These are phyloP conservation scores for Stygiomarasmius scandens DNA, from an alignment of 1,284 basidiomycete species.

Conservation along the genomic window DNA sequence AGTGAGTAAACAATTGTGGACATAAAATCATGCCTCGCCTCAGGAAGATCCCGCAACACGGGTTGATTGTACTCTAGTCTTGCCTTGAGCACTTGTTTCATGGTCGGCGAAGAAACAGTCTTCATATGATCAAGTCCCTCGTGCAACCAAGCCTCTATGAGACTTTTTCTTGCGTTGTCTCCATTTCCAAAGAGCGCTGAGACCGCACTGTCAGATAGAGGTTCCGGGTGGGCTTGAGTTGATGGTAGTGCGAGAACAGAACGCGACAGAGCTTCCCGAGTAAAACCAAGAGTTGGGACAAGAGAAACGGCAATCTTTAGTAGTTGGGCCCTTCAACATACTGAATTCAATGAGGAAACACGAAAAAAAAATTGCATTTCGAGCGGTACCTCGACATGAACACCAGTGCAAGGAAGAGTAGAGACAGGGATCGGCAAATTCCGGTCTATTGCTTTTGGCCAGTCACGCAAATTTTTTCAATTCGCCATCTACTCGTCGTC, in stretches of 20 bases:
- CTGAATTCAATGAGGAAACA: slow-evolving; percentile 4
- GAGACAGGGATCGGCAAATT: background rate
- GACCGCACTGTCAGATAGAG: slow-evolving; percentile 71
- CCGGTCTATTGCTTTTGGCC: background rate
- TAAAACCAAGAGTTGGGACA: slow-evolving; percentile 68
- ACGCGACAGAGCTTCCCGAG: slow-evolving; percentile 65
- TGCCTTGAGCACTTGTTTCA: slow-evolving; percentile 52
- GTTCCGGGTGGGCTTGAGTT: slow-evolving; percentile 44
- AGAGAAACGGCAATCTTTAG: slow-evolving; percentile 65
- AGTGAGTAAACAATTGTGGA: background rate
- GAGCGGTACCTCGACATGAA: slow-evolving; percentile 7
- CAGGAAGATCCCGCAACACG: slow-evolving; percentile 62
- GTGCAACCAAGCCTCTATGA: slow-evolving; percentile 73
- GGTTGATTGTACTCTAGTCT: slow-evolving; percentile 66
- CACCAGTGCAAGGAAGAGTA: background rate
- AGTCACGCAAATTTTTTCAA: background rate
- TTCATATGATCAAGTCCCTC: slow-evolving; percentile 61
- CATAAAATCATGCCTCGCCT: slow-evolving; percentile 43
- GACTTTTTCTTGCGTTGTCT: slow-evolving; percentile 59
- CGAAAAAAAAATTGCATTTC: background rate
- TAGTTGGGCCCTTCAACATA: slow-evolving; percentile 36
- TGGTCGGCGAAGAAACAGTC: slow-evolving; percentile 25
- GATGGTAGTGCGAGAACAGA: slow-evolving; percentile 58
- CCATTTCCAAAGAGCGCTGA: slow-evolving; percentile 74
- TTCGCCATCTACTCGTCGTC: background rate